phyloP scores from a whole-genome alignment of 805 yeast species.

The Starmerella gropengiesseri region DNA sequence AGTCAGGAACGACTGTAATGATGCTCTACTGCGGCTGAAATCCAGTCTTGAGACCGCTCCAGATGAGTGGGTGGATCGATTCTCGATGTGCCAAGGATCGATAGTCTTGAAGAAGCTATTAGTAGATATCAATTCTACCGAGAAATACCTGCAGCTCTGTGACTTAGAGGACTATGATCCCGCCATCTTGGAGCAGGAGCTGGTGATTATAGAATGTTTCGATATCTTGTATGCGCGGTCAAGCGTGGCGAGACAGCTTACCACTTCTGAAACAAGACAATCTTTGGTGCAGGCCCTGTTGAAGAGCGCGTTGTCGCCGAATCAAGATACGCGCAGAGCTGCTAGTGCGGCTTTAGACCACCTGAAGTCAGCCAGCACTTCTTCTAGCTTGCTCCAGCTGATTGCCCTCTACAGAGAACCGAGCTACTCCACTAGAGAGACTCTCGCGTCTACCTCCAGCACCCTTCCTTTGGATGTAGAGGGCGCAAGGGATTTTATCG shows the following conservation, averaged over 20 bases:
- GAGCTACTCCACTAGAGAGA: no score
- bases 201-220: not conserved
- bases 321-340: not conserved
- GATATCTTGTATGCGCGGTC: not conserved
- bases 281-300: not conserved
- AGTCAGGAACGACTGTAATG: not conserved
- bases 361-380: not conserved
- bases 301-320: conserved; percentile 3
- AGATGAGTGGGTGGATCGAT: conserved; percentile 11
- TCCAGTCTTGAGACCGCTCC: not conserved
- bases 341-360: not conserved
- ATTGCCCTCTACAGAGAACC: not conserved
- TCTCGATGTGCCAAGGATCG: conserved; percentile 10
- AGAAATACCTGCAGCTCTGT: conserved; percentile 1
- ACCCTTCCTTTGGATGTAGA: no score
- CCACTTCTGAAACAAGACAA: not conserved
- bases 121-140: conserved; percentile 2
- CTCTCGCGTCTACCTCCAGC: no score
- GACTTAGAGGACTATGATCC: not conserved
- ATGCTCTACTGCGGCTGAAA: not conserved
- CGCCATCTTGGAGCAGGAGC: conserved; percentile 1
- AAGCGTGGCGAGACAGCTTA: not conserved
- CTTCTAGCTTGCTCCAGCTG: not conserved
- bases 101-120: conserved; percentile 11
- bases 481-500: no score